Evolutionary conservation across 228 moss, liverwort and hornwort species (phyloP), one percentile per base, ranked within the genome.

Genomic region (Sphagnum fallax): DNA sequence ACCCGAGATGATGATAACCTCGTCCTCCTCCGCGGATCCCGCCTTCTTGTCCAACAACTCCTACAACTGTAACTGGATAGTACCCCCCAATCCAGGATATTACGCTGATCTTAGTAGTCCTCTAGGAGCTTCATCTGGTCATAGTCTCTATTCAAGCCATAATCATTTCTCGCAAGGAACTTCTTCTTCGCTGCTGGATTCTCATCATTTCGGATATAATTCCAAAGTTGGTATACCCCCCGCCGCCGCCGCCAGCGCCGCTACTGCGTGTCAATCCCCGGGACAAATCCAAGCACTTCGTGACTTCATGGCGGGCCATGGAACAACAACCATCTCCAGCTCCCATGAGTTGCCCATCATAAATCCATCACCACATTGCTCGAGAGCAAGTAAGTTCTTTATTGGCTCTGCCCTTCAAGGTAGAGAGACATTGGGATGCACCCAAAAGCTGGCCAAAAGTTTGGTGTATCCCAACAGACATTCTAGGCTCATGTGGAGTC

Each of bases 251-350:
- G 12, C 52, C 80, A 15, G 87, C 87, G 6, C 52, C 78, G 51
- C 71, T 48, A 47, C 50, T 53, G 16, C 82, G 2, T 70, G 75
- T 3, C 79, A 77, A 61, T 60, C 88, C 0, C 75, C 80, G 8
- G 85, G 89, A 14, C 94, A 95, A 68, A 82, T 95, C 12, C 94
- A 95, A 73, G 92, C 92, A 48, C 84, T 95, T 47, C 86, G 94
- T 52, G 92, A 95, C 70, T 95, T 95, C 79, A 95, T 95, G 94
- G 91, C 92, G 61, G 80, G 70, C 74, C 70, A 68, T 74, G 69
- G 67, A 60, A 66, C 70, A 49, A 67, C 72, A 66, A 64, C 61
- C 62, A 65, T 74, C 32, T 79, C 70, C 69, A 71, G 66, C 10
- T 59, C 82, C 0, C 65, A 32, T 32, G 32, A 32, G 2, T 32